A percentile compares a stretch with the other conserved stretches of the same genome.
Conservation (phyloP, 1,139 yeast species). For the Pichia norvegensis region DNA sequence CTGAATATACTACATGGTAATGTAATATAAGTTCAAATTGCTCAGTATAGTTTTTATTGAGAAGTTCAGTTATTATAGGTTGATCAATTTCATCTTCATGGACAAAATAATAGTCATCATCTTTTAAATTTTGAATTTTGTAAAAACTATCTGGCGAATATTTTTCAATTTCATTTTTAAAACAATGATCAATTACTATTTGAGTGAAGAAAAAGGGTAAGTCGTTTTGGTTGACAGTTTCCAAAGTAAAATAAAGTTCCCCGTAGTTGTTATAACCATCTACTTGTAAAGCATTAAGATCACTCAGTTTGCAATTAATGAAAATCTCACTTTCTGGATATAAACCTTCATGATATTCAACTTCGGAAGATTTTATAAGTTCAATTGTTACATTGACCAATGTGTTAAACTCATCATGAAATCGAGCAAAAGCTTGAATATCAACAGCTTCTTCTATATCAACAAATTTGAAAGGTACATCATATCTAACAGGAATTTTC, state of each 20-base stretch:
- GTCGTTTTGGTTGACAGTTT: conserved; percentile 46
- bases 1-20: conserved; percentile 48
- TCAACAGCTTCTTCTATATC: conserved; percentile 40
- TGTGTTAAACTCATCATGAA: conserved; percentile 13
- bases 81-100: conserved; percentile 12
- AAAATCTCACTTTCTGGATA: conserved; percentile 22
- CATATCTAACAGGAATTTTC: conserved; percentile 28
- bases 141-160: conserved; percentile 18
- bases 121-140: neutral
- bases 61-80: neutral
- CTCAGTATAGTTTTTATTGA: neutral
- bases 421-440: conserved; percentile 32
- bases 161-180: conserved; percentile 37
- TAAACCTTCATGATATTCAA: conserved; percentile 3
- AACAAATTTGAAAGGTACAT: conserved; percentile 37
- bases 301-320: conserved; percentile 29
- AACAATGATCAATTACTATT: conserved; percentile 47
- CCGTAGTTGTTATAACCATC: conserved; percentile 38
- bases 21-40: conserved; percentile 38
- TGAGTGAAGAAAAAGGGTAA: conserved; percentile 56
- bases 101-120: neutral
- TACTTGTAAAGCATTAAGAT: conserved; percentile 33
- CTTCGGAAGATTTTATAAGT: conserved; percentile 10
- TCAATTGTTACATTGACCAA: conserved; percentile 16
- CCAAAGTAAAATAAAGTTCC: conserved; percentile 39